phyloP scores from a whole-genome alignment of 2,329 filamentous ascomycete species.

The Neonectria ditissima region DNA sequence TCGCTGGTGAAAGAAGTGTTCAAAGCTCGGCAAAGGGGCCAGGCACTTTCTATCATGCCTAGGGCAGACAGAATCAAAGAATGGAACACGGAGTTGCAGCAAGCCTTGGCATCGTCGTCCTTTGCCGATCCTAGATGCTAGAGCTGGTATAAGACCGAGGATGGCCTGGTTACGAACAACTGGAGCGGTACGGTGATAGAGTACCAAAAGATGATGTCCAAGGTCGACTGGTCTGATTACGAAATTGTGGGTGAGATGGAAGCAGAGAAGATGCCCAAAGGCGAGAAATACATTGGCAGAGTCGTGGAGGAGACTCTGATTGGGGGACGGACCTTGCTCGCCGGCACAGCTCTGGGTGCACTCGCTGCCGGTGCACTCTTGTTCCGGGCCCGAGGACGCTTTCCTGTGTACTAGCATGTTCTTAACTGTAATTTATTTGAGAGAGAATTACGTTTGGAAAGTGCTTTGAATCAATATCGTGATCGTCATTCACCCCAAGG shows the following conservation, averaged over 20 bases:
- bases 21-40: neutral
- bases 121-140: constrained; percentile 18
- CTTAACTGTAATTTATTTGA: no score
- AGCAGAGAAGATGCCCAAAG: neutral
- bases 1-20: constrained; percentile 1
- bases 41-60: constrained; percentile 1
- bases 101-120: constrained; percentile 6
- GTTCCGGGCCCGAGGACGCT: neutral
- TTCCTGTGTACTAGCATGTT: neutral
- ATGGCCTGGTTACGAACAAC: constrained; percentile 16
- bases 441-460: no score
- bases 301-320: constrained; percentile 11
- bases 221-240: constrained; percentile 13
- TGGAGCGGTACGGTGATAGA: constrained; percentile 18
- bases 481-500: no score
- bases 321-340: neutral
- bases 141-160: constrained; percentile 18
- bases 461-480: no score
- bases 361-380: neutral
- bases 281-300: constrained; percentile 13
- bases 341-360: neutral
- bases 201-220: constrained; percentile 18
- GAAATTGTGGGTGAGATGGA: neutral
- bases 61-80: constrained; percentile 4
- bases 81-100: constrained; percentile 9